Conservation (phyloP, 495 filamentous ascomycete genomes). For the Lophium mytilinum region DNA sequence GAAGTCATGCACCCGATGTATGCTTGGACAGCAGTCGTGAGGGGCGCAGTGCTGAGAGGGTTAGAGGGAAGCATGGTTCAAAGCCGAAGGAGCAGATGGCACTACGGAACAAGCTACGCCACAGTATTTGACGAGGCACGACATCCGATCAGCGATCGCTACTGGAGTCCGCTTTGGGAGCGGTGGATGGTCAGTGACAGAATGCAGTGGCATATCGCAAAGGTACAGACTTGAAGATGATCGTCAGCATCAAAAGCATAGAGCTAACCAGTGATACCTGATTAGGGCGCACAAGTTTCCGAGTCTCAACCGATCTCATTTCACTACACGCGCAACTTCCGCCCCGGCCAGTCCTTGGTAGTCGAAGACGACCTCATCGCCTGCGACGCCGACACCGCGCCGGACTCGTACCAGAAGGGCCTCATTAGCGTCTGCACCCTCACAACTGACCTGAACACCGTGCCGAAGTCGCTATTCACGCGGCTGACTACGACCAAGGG, state of each 20-base stretch:
- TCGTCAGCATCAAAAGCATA: neutral
- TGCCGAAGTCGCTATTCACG: constrained; percentile 58
- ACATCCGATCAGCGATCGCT: constrained; percentile 57
- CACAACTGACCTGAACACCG: constrained; percentile 62
- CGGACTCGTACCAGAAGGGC: constrained; percentile 35
- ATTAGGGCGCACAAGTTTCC: constrained; percentile 59
- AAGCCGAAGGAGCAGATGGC: constrained; percentile 55
- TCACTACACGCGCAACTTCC: constrained; percentile 73
- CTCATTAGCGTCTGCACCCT: constrained; percentile 65
- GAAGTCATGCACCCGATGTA: constrained; percentile 58
- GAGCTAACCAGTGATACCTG: neutral
- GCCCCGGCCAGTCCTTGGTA: constrained; percentile 53
- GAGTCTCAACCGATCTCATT: constrained; percentile 59
- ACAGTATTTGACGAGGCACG: constrained; percentile 65
- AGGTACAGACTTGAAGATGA: constrained; percentile 38
- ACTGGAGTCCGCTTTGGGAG: constrained; percentile 71
- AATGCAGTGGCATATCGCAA: constrained; percentile 75
- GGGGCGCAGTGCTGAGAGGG: constrained; percentile 57
- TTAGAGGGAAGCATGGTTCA: constrained; percentile 66
- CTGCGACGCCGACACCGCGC: constrained; percentile 56
- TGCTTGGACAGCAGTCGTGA: constrained; percentile 70
- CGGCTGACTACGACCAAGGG: constrained; percentile 61
- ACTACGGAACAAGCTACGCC: constrained; percentile 72
- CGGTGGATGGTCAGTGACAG: constrained; percentile 72
- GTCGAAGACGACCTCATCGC: constrained; percentile 70